Evolutionary conservation across 164 flowering plant species (phyloP).

Genomic region (Vitis vinifera): DNA sequence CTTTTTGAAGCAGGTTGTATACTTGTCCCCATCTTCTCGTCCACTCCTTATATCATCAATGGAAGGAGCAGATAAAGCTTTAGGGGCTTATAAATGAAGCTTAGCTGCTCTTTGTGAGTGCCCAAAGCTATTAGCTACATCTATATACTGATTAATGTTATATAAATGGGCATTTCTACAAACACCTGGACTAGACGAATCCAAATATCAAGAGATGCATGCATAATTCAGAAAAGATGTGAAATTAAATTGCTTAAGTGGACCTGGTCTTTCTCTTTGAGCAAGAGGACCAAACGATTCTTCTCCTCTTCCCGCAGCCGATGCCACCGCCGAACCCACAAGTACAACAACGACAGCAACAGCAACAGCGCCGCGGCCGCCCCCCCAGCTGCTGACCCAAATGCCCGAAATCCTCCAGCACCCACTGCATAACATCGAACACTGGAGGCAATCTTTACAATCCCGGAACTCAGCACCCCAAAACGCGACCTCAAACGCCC

Average conservation of each 20-base stretch:
- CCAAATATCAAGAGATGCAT: no score
- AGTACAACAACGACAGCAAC: slow-evolving; percentile 7
- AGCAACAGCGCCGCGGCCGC: slow-evolving; percentile 9
- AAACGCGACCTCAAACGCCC: slow-evolving; percentile 13
- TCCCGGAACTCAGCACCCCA: not conserved
- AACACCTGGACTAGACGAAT: not conserved
- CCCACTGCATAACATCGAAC: not conserved
- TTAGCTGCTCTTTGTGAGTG: not conserved
- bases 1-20: no score
- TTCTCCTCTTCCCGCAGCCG: slow-evolving; percentile 1
- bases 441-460: slow-evolving; percentile 2
- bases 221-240: not conserved
- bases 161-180: slow-evolving; percentile 2
- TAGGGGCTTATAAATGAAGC: no score
- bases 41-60: no score
- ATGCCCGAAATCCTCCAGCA: slow-evolving; percentile 5
- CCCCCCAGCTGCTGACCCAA: slow-evolving; percentile 9
- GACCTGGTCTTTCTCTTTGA: slow-evolving; percentile 32
- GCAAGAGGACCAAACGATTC: slow-evolving; percentile 1
- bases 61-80: no score
- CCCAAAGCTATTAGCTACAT: not conserved
- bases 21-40: no score
- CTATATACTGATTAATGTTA: not conserved
- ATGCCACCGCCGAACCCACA: slow-evolving; percentile 18
- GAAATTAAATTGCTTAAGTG: not conserved